phyloP scores from a whole-genome alignment of 2,329 filamentous ascomycete species.

The Epicoccum nigrum region DNA sequence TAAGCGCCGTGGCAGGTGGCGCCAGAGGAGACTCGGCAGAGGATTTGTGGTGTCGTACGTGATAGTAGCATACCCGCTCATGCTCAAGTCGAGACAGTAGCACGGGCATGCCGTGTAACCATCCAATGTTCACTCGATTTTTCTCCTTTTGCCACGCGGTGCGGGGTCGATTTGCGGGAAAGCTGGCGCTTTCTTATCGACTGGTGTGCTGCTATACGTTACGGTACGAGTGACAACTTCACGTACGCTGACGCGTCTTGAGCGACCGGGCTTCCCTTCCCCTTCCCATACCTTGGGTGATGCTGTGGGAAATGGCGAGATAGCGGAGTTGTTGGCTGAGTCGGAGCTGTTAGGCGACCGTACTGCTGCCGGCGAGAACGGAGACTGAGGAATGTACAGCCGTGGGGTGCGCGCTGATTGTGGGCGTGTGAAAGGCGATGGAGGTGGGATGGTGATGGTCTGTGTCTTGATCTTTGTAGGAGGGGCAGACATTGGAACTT shows the following conservation, averaged over 20 bases:
- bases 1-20: conserved; percentile 25
- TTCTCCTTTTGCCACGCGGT: conserved; percentile 91
- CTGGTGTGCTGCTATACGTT: conserved; percentile 73
- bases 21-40: conserved; percentile 26
- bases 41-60: conserved; percentile 27
- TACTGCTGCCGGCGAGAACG: conserved; percentile 65
- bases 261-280: conserved; percentile 67
- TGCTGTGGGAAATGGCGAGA: conserved; percentile 77
- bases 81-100: conserved; percentile 25
- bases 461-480: conserved; percentile 52
- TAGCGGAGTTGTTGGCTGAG: conserved; percentile 50
- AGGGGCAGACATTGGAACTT: conserved; percentile 52
- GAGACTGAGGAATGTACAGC: conserved; percentile 79
- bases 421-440: conserved; percentile 68
- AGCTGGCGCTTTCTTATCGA: conserved; percentile 50
- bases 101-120: conserved; percentile 28
- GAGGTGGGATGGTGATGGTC: conserved; percentile 65
- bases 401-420: conserved; percentile 65
- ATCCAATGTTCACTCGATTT: conserved; percentile 58
- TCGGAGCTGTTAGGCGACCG: conserved; percentile 71
- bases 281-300: conserved; percentile 82
- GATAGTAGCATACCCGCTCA: conserved; percentile 33
- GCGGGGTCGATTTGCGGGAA: conserved; percentile 78
- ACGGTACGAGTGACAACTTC: conserved; percentile 95
- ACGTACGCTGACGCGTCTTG: conserved; percentile 71